Evolutionary conservation across 2,329 filamentous ascomycete species (phyloP).

Genomic region (Stagonosporopsis vannaccii): DNA sequence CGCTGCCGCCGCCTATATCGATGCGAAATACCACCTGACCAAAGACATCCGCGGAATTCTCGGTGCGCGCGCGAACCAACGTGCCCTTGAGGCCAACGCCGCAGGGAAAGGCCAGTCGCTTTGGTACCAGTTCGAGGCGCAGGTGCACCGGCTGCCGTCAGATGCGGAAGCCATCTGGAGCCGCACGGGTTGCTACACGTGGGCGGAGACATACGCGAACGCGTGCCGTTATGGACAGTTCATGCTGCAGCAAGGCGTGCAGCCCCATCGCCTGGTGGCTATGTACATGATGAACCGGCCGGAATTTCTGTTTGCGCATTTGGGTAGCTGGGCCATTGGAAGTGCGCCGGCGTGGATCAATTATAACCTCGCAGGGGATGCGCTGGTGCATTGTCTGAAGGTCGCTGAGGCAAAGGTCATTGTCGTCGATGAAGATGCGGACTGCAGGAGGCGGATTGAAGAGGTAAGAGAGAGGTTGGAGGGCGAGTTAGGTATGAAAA

Average conservation of each 20-base stretch:
- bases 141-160: conserved; percentile 58
- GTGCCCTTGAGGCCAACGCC: conserved; percentile 55
- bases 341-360: conserved; percentile 76
- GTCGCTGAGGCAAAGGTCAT: conserved; percentile 61
- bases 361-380: conserved; percentile 69
- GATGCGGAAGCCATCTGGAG: conserved; percentile 72
- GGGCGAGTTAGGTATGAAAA: conserved; percentile 64
- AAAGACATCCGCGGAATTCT: conserved; percentile 66
- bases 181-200: conserved; percentile 59
- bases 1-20: conserved; percentile 65
- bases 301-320: conserved; percentile 71
- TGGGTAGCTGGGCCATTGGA: conserved; percentile 70
- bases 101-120: conserved; percentile 63
- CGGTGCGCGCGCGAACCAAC: conserved; percentile 52
- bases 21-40: conserved; percentile 72
- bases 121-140: conserved; percentile 71
- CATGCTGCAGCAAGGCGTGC: conserved; percentile 58
- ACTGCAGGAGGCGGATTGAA: conserved; percentile 64
- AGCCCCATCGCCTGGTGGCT: conserved; percentile 67
- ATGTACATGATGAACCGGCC: conserved; percentile 73
- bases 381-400: conserved; percentile 70
- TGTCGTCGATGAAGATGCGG: conserved; percentile 57
- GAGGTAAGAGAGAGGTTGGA: conserved; percentile 58
- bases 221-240: conserved; percentile 50
- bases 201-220: conserved; percentile 50